Evolutionary conservation across 106 monocot genomes (phyloP), one percentile per base, ranked within the genome.

Genomic region (Amphibolis antarctica): DNA sequence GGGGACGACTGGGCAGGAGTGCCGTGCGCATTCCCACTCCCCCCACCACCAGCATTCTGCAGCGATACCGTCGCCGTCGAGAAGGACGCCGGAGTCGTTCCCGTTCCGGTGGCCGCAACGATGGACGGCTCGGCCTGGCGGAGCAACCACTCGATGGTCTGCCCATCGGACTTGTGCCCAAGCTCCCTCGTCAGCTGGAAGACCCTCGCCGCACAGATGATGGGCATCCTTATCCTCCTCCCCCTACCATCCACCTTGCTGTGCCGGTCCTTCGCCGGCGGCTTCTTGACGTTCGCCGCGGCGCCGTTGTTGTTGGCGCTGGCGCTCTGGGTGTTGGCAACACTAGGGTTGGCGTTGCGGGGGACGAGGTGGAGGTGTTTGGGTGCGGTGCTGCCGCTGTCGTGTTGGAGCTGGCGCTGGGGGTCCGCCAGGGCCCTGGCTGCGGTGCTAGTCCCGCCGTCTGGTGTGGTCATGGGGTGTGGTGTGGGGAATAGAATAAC

Each of bases 61-160:
- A 65, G 59, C 20, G 79, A 70, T 36, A 55, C 43, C 48, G 75
- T 46, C 14, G 47, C 47, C 31, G 70, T 69, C 23, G 79, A 70
- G 74, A 79, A 79, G 42, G 70, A 69, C 21, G 79, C 74, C 9
- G 79, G 79, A 25, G 79, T 79, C 28, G 70, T 79, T 5, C 79
- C 79, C 26, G 79, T 74, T 11, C 79, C 79, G 21, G 79, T 79
- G 59, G 79, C 74, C 22, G 79, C 79, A 55, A 79, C 70, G 65
- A 79, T 79, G 59, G 79, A 79, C 20, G 79, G 79, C 69, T 79
- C 79, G 29, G 79, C 79, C 53, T 74, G 74, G 0, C 78, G 73
- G 59, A 78, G 78, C 17, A 78, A 62, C 78, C 69, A 69, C 47
- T 69, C 69, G n/a, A 69, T 69, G 29, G 69, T 69, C 60, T 69